These are phyloP conservation scores for Verticillium nonalfalfae DNA, from an alignment of 2,329 filamentous ascomycete species.

Conservation along the genomic window DNA sequence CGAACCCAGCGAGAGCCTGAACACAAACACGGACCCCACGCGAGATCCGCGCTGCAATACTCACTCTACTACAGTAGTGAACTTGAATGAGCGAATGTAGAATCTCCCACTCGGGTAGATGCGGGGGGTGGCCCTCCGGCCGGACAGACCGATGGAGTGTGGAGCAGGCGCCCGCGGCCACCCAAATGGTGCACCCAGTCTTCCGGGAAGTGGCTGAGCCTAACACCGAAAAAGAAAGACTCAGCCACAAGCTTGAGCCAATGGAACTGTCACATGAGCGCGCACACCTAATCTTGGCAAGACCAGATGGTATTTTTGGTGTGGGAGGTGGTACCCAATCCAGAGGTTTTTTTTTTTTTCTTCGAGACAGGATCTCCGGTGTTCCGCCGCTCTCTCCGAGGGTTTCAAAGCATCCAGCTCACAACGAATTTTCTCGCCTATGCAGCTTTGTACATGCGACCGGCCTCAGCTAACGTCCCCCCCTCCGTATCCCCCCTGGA, in stretches of 20 bases:
- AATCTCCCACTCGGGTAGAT: neutral
- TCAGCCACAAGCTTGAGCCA: slow-evolving; percentile 1
- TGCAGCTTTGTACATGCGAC: too few species aligned
- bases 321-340: too few species aligned
- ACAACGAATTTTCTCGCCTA: neutral
- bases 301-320: neutral
- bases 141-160: neutral
- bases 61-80: neutral
- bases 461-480: too few species aligned
- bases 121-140: neutral
- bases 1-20: too few species aligned
- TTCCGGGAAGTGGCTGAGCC: neutral
- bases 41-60: too few species aligned
- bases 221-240: neutral
- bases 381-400: neutral
- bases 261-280: neutral
- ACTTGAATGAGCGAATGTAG: neutral
- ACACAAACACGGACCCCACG: too few species aligned
- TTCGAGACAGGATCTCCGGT: neutral
- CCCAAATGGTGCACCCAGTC: neutral
- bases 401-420: neutral
- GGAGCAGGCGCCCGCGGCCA: neutral
- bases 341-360: too few species aligned
- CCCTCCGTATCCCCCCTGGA: neutral
- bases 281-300: neutral